A percentile compares a stretch with the other conserved stretches of the same genome.
phyloP scores from a whole-genome alignment of 495 filamentous ascomycete genomes.

The Cercophora scortea region DNA sequence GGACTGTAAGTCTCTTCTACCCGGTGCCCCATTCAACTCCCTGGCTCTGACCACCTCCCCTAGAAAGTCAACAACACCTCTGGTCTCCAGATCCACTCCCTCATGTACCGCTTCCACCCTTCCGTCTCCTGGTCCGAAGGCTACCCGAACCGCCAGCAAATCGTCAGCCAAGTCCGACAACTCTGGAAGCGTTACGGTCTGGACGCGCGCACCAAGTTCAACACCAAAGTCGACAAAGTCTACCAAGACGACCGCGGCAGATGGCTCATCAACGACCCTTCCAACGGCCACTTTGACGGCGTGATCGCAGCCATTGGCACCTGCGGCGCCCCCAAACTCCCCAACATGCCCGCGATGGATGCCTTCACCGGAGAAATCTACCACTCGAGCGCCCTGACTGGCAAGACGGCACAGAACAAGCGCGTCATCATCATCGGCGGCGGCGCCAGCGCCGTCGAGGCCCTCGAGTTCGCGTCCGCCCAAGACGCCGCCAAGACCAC shows the following conservation, averaged over 20 bases:
- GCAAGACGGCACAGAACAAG: slow-evolving; percentile 57
- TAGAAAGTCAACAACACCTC: slow-evolving; percentile 79
- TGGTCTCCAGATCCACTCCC: slow-evolving; percentile 70
- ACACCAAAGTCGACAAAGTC: slow-evolving; percentile 58
- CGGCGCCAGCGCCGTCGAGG: slow-evolving; percentile 77
- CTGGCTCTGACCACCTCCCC: not conserved
- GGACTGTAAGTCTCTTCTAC: slow-evolving; percentile 52
- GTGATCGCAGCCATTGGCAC: slow-evolving; percentile 71
- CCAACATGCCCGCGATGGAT: slow-evolving; percentile 54
- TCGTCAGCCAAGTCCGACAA: slow-evolving; percentile 59
- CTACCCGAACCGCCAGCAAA: slow-evolving; percentile 68
- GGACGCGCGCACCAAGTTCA: slow-evolving; percentile 61
- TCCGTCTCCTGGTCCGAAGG: slow-evolving; percentile 64
- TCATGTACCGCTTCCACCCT: slow-evolving; percentile 87
- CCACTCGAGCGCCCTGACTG: slow-evolving; percentile 68
- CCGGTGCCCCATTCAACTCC: not conserved
- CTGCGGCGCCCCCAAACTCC: slow-evolving; percentile 70
- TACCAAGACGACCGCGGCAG: slow-evolving; percentile 59
- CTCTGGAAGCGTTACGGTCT: slow-evolving; percentile 74
- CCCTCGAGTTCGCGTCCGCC: slow-evolving; percentile 68
- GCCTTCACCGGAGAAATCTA: slow-evolving; percentile 60
- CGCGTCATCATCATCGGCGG: slow-evolving; percentile 69
- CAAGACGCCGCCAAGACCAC: slow-evolving; percentile 59
- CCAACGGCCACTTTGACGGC: slow-evolving; percentile 67
- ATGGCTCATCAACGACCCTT: slow-evolving; percentile 71